Evolutionary conservation across 1,139 yeast genomes (phyloP).

Genomic region (Taphrina wiesneri): DNA sequence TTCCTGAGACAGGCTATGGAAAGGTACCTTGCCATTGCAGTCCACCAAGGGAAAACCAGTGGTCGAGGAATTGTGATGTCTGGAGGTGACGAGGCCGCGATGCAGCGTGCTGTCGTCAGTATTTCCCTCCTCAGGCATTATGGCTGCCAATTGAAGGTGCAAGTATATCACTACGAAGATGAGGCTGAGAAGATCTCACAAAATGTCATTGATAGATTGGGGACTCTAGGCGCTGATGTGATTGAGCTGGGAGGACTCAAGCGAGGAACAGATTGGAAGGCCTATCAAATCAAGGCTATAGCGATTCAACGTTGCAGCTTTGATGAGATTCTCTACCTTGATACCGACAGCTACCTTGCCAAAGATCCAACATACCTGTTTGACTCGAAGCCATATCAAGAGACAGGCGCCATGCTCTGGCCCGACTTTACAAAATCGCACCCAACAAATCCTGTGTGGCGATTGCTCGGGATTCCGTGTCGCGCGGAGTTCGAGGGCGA

Average conservation of each 20-base stretch:
- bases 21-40: neutral
- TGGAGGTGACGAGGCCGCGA: constrained; percentile 21
- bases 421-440: constrained; percentile 32
- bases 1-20: neutral
- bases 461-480: constrained; percentile 24
- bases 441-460: constrained; percentile 27
- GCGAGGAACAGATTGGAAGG: constrained; percentile 25
- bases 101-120: constrained; percentile 19
- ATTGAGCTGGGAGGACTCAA: constrained; percentile 27
- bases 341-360: constrained; percentile 11
- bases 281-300: constrained; percentile 31
- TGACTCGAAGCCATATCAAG: constrained; percentile 8
- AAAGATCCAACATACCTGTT: constrained; percentile 27
- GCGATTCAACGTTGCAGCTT: constrained; percentile 26
- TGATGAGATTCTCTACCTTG: constrained; percentile 22
- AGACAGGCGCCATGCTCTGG: constrained; percentile 25
- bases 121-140: constrained; percentile 15
- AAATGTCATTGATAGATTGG: neutral
- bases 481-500: constrained; percentile 32
- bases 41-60: neutral
- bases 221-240: neutral
- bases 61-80: constrained; percentile 30
- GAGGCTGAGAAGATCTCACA: constrained; percentile 21
- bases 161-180: constrained; percentile 14
- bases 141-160: constrained; percentile 19